Evolutionary conservation across 2,329 filamentous ascomycete genomes (phyloP).

Genomic region (Herpotrichia juniperi): DNA sequence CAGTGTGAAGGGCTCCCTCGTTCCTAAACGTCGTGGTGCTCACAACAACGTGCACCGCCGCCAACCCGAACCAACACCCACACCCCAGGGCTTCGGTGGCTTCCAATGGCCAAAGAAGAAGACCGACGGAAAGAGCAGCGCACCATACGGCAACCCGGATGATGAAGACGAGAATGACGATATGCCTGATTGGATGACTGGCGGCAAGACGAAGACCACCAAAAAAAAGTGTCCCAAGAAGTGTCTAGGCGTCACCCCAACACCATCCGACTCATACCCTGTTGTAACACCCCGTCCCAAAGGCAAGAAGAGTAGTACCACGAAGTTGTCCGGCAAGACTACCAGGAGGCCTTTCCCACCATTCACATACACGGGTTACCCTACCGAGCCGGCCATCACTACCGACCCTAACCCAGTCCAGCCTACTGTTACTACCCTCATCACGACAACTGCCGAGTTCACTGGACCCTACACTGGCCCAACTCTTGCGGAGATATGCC

Average conservation of each 20-base stretch:
- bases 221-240: conserved; percentile 16
- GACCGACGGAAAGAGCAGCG: not conserved
- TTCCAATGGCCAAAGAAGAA: conserved; percentile 16
- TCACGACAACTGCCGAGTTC: conserved; percentile 1
- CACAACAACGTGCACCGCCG: not conserved
- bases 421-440: not conserved
- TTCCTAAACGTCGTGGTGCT: not conserved
- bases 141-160: not conserved
- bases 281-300: not conserved
- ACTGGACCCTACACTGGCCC: conserved; percentile 22
- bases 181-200: conserved; percentile 13
- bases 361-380: not conserved
- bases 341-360: not conserved
- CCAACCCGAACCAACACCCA: not conserved
- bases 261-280: not conserved
- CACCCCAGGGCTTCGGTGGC: conserved; percentile 10
- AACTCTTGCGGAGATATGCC: conserved; percentile 26
- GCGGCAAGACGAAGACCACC: conserved; percentile 5
- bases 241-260: conserved; percentile 7
- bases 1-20: not conserved
- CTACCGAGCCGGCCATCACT: not conserved
- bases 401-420: not conserved
- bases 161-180: conserved; percentile 10
- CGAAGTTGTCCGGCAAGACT: not conserved
- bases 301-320: not conserved